phyloP scores from a whole-genome alignment of 2,329 filamentous ascomycete genomes.

The Ophiostoma sp. region DNA sequence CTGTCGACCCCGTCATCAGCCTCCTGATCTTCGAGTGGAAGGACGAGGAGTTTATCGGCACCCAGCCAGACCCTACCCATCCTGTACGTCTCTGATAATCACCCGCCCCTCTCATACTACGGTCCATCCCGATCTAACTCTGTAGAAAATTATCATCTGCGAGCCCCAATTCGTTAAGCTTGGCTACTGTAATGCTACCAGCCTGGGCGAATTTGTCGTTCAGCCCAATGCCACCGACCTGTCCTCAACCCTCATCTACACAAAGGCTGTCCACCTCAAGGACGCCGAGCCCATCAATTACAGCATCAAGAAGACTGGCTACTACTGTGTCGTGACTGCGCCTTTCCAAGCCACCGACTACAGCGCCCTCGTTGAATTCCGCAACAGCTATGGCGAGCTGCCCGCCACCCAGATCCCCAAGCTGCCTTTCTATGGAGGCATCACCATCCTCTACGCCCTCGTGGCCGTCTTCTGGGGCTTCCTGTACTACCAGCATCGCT shows the following conservation, averaged over 20 bases:
- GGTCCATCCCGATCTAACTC: neutral
- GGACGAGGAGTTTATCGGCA: slow-evolving; percentile 73
- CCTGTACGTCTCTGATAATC: slow-evolving; percentile 10
- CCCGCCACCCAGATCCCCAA: slow-evolving; percentile 95
- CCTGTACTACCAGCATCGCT: slow-evolving; percentile 87
- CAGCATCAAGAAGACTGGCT: slow-evolving; percentile 80
- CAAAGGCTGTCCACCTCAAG: slow-evolving; percentile 76
- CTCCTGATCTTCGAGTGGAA: slow-evolving; percentile 92
- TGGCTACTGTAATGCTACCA: slow-evolving; percentile 67
- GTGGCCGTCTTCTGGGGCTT: slow-evolving; percentile 87
- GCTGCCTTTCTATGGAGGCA: slow-evolving; percentile 90
- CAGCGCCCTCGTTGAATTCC: slow-evolving; percentile 77
- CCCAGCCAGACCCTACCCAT: slow-evolving; percentile 48
- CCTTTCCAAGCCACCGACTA: slow-evolving; percentile 65
- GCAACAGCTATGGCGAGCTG: slow-evolving; percentile 93
- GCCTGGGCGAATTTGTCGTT: slow-evolving; percentile 80
- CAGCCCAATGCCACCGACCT: slow-evolving; percentile 66
- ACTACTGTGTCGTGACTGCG: slow-evolving; percentile 86
- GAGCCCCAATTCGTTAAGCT: slow-evolving; percentile 62
- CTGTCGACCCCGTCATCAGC: slow-evolving; percentile 70
- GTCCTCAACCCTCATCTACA: slow-evolving; percentile 67
- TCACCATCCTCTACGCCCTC: slow-evolving; percentile 89
- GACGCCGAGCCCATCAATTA: slow-evolving; percentile 72
- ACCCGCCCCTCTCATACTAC: neutral
- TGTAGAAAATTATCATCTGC: slow-evolving; percentile 58